Evolutionary conservation across 176 grass and related monocot genomes (phyloP).

Genomic region (Rhynchospora breviuscula): DNA sequence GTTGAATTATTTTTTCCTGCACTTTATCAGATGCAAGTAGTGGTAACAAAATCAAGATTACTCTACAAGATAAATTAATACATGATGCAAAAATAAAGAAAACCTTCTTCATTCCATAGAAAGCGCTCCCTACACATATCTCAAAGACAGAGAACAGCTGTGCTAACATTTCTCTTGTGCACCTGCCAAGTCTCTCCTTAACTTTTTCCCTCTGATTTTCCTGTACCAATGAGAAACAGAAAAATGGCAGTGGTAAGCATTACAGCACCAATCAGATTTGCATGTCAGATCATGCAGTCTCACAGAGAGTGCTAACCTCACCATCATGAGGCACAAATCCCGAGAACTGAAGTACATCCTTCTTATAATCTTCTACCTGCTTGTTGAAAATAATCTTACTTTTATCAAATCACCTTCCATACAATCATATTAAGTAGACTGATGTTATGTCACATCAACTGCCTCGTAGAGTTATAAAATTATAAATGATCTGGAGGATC

Average conservation of each 20-base stretch:
- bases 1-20: slow-evolving; percentile 32
- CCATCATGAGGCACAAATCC: slow-evolving; percentile 35
- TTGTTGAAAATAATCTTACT: not conserved
- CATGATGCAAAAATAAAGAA: slow-evolving; percentile 9
- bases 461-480: not conserved
- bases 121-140: slow-evolving; percentile 16
- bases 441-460: not conserved
- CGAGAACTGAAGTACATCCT: slow-evolving; percentile 44
- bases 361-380: slow-evolving; percentile 39
- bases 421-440: not conserved
- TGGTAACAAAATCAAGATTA: not conserved
- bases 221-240: slow-evolving; percentile 20
- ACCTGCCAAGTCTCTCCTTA: slow-evolving; percentile 40
- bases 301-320: slow-evolving; percentile 25
- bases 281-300: not conserved
- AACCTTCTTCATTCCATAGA: slow-evolving; percentile 20
- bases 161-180: slow-evolving; percentile 31
- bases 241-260: not conserved
- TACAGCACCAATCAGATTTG: not conserved
- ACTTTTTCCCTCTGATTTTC: slow-evolving; percentile 38
- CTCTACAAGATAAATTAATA: not conserved
- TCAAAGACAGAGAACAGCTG: slow-evolving; percentile 35
- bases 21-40: not conserved
- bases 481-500: not conserved
- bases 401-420: not conserved